phyloP scores from a whole-genome alignment of 306 rosid species.

The Coriaria nepalensis region DNA sequence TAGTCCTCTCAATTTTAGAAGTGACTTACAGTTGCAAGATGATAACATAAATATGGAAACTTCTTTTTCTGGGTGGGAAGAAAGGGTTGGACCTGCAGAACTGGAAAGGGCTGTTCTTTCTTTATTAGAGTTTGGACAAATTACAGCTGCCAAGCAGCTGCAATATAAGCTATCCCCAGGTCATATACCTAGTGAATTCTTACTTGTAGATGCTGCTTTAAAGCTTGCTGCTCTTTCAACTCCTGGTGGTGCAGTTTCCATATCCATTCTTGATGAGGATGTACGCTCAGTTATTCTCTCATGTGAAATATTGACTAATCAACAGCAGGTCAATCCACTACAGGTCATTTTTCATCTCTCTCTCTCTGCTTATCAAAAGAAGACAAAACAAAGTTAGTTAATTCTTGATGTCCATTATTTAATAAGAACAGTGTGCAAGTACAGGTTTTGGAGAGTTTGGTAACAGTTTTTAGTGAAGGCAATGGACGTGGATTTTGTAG shows the following conservation, averaged over 20 bases:
- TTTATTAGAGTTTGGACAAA: conserved; percentile 87
- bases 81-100: conserved; percentile 85
- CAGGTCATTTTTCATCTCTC: conserved; percentile 45
- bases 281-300: conserved; percentile 43
- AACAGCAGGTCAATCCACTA: conserved; percentile 38
- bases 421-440: conserved; percentile 6
- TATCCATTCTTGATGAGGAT: conserved; percentile 68
- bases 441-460: conserved; percentile 76
- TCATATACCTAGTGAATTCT: conserved; percentile 59
- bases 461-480: conserved; percentile 60
- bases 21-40: conserved; percentile 52
- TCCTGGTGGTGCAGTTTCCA: conserved; percentile 35
- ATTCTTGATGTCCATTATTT: not conserved
- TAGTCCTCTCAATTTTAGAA: conserved; percentile 31
- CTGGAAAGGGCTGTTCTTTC: conserved; percentile 91
- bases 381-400: too few relatives aligned
- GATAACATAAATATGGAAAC: conserved; percentile 57
- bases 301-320: conserved; percentile 27
- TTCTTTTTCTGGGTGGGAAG: conserved; percentile 88
- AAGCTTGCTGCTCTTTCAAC: conserved; percentile 71
- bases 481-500: conserved; percentile 77
- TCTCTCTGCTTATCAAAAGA: not conserved
- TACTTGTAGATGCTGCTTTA: conserved; percentile 75
- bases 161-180: conserved; percentile 84
- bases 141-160: conserved; percentile 82